These are phyloP conservation scores for Dysphania ambrosioides DNA, from an alignment of 148 eudicot genomes.

Conservation along the genomic window DNA sequence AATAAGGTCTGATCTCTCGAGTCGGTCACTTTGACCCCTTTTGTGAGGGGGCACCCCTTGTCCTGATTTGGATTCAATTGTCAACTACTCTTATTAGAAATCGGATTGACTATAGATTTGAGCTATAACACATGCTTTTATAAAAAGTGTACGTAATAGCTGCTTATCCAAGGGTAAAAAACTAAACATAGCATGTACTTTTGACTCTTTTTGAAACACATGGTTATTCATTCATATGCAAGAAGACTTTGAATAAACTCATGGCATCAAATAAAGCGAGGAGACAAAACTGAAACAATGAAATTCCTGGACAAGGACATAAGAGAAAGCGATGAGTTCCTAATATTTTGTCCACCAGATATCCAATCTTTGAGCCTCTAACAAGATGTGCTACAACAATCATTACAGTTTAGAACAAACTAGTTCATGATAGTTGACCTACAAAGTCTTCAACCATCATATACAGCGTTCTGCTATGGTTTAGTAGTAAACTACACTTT, in stretches of 20 bases:
- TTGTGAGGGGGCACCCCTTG: no score
- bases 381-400: conserved; percentile 10
- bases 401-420: conserved; percentile 14
- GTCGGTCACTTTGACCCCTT: no score
- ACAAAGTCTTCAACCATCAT: no score
- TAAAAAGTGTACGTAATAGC: not conserved
- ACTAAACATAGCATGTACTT: not conserved
- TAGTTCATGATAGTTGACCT: conserved; percentile 20
- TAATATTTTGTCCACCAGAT: not conserved
- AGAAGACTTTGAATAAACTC: no score
- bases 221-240: not conserved
- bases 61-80: no score
- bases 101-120: no score
- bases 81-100: no score
- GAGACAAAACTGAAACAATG: conserved; percentile 6
- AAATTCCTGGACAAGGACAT: conserved; percentile 16
- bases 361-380: not conserved
- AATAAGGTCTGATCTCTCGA: no score
- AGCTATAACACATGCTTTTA: no score
- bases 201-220: not conserved
- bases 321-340: conserved; percentile 9
- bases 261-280: not conserved
- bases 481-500: conserved; percentile 1
- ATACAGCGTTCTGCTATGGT: conserved; percentile 4
- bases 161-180: conserved; percentile 10